These are phyloP conservation scores for Discostella stelligeroides DNA, from an alignment of 108 stramenopile genomes.

Conservation along the genomic window DNA sequence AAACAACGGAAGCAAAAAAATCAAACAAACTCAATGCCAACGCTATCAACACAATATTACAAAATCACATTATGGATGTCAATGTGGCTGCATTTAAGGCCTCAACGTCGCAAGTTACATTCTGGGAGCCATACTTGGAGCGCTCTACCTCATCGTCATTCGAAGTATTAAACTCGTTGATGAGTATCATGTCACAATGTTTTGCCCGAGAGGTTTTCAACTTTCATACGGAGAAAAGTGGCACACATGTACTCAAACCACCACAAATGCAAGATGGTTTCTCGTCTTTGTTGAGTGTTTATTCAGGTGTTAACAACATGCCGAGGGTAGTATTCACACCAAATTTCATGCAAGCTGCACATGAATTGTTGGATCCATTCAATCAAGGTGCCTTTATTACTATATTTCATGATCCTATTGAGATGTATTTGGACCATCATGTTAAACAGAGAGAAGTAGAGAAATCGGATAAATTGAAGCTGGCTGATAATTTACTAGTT, in stretches of 20 bases:
- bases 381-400: slow-evolving; percentile 6
- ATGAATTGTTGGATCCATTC: background rate
- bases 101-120: slow-evolving; percentile 2
- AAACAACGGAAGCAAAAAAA: slow-evolving; percentile 25
- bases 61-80: slow-evolving; percentile 10
- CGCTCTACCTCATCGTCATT: background rate
- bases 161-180: background rate
- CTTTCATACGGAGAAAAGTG: slow-evolving; percentile 6
- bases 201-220: slow-evolving; percentile 3
- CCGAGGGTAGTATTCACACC: slow-evolving; percentile 18
- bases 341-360: slow-evolving; percentile 12
- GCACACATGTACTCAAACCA: slow-evolving; percentile 10
- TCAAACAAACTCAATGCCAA: background rate
- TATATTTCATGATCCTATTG: slow-evolving; percentile 14
- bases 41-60: background rate
- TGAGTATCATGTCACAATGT: slow-evolving; percentile 13
- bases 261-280: slow-evolving; percentile 4
- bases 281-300: background rate
- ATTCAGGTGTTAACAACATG: background rate
- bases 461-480: background rate
- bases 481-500: slow-evolving; percentile 13
- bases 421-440: slow-evolving; percentile 12
- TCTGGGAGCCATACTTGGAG: slow-evolving; percentile 20
- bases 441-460: background rate
- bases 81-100: slow-evolving; percentile 4